Evolutionary conservation across 1,284 basidiomycete genomes (phyloP).

Genomic region (Sporisorium reilianum): DNA sequence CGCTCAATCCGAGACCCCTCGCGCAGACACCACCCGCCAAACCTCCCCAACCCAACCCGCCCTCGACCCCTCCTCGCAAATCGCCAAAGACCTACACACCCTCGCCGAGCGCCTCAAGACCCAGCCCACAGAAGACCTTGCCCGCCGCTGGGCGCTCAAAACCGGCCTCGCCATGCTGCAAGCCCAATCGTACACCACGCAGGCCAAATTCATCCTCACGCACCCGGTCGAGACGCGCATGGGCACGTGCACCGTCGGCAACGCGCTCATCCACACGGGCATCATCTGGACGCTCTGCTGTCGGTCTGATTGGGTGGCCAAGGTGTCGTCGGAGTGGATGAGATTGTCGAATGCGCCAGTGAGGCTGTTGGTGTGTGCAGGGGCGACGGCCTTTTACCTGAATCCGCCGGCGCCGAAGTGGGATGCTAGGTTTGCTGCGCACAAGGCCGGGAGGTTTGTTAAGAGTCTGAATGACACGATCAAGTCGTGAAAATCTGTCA

Average conservation of each 20-base stretch:
- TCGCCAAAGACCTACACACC: constrained; percentile 6
- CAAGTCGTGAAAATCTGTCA: neutral
- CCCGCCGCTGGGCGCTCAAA: neutral
- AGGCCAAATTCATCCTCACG: neutral
- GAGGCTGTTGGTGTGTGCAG: constrained; percentile 8
- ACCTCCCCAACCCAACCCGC: neutral
- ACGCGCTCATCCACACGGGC: constrained; percentile 9
- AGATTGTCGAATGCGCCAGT: neutral
- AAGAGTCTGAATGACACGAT: neutral
- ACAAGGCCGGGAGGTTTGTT: neutral
- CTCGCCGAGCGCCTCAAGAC: neutral
- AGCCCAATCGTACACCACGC: neutral
- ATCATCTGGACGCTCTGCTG: constrained; percentile 13
- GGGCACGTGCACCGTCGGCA: constrained; percentile 15
- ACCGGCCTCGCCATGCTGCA: neutral
- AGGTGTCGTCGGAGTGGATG: constrained; percentile 7
- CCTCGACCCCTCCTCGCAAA: constrained; percentile 8
- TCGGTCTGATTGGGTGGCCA: constrained; percentile 1
- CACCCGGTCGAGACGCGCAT: constrained; percentile 12
- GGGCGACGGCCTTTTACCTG: constrained; percentile 5
- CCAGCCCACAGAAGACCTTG: neutral
- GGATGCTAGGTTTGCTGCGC: neutral
- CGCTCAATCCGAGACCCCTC: neutral
- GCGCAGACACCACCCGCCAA: neutral
- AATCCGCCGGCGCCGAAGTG: constrained; percentile 13